These are phyloP conservation scores for Auriscalpium orientale DNA, from an alignment of 768 basidiomycete genomes.

Conservation along the genomic window DNA sequence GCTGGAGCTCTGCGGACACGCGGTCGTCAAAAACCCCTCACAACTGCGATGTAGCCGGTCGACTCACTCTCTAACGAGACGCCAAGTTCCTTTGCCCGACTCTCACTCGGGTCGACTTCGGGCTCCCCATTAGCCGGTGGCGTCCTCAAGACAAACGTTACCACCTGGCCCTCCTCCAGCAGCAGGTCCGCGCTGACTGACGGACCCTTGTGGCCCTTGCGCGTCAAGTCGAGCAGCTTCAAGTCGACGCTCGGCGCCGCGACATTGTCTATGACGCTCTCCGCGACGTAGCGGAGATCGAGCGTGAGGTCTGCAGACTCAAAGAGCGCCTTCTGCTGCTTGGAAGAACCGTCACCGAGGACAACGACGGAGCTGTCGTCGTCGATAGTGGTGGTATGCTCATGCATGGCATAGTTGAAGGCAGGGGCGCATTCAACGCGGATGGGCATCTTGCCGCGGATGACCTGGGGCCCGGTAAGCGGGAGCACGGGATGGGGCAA, in stretches of 20 bases:
- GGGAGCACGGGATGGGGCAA: not conserved
- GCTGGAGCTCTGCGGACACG: constrained; percentile 29
- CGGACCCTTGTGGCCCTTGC: constrained; percentile 68
- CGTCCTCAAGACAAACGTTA: constrained; percentile 82
- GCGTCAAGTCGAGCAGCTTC: constrained; percentile 54
- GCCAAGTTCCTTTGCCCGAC: constrained; percentile 38
- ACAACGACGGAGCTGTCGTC: constrained; percentile 37
- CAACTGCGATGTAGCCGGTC: not conserved
- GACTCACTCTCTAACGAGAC: constrained; percentile 36
- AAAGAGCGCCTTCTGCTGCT: constrained; percentile 56
- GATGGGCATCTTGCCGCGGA: constrained; percentile 76
- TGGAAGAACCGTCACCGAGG: constrained; percentile 11
- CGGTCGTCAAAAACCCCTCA: not conserved
- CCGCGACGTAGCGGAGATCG: constrained; percentile 72
- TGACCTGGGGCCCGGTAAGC: constrained; percentile 37
- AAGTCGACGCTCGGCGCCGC: constrained; percentile 47
- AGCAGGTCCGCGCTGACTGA: constrained; percentile 51
- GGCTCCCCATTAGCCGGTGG: constrained; percentile 35
- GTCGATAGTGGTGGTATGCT: constrained; percentile 58
- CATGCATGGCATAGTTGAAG: constrained; percentile 85
- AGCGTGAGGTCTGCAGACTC: constrained; percentile 48
- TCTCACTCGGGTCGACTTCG: constrained; percentile 27
- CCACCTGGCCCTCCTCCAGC: constrained; percentile 76
- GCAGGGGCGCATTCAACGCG: constrained; percentile 90
- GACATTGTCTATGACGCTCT: constrained; percentile 46